Base-by-base conservation (phyloP, 257 asterid genomes). In the Jaltomata sinuosa region DNA sequence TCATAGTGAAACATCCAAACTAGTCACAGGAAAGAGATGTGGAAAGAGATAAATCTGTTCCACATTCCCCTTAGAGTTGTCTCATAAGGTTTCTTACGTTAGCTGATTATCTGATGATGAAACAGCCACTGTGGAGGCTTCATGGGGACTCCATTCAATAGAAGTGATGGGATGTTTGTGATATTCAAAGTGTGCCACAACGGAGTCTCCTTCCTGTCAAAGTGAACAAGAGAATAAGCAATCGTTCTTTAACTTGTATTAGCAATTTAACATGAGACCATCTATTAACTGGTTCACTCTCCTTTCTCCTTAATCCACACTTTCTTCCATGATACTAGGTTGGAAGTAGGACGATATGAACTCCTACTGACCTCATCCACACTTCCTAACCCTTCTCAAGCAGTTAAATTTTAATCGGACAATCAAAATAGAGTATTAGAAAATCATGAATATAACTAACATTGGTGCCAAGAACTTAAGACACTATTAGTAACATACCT, bases 101-200 rank as follows among this genome's bases (percentile, higher is more conserved):
- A 97, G 89, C 88, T 94, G 98, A 89, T 95, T 89, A 88, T 97
- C 97, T 3, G 98, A 85, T 83, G 99, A 94, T 74, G 98, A 87
- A 67, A 92, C 97, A 6, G 99, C 97, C 92, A 97, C 87, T 52
- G 97, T 93, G 68, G 98, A 97, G 49, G 95, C 92, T 92, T 97
- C 99, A 38, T 95, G 97, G 0, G 98, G 98, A 83, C 98, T 94
- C 99, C 99, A 95, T 90, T 97, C 98, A 15, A 95, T 92, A 71
- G 99, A 97, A 88, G 99, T 94, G 82, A 96, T 94, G 64, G 99
- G 98, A 85, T 94, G 98, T 85, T 93, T 97, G 87, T 94, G 99
- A 86, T 95, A 94, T 11, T 92, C 94, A 36, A 93, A 95, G 88
- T 90, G 97, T 16, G 96, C 98, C 83, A 94, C 95, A 11, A 92